Evolutionary conservation across 768 basidiomycete genomes (phyloP).

Genomic region (Obba rivulosa): DNA sequence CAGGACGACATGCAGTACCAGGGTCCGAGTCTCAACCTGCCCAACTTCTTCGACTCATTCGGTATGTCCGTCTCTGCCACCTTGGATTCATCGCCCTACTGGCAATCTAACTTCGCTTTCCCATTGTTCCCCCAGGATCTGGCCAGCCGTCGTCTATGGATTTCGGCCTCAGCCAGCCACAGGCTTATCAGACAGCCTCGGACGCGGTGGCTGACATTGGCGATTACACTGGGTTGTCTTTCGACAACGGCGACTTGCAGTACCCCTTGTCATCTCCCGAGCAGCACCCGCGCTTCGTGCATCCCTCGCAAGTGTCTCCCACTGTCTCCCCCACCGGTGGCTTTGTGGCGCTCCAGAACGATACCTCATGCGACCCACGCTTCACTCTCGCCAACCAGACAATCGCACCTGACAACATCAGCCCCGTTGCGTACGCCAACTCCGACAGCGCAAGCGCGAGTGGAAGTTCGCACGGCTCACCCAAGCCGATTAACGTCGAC

Average conservation of each 20-base stretch:
- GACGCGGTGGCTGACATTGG: slow-evolving; percentile 6
- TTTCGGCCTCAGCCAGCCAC: neutral
- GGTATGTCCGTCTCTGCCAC: neutral
- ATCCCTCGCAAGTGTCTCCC: slow-evolving; percentile 16
- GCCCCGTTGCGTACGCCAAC: neutral
- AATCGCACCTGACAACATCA: neutral
- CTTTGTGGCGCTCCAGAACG: slow-evolving; percentile 9
- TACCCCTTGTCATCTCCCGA: slow-evolving; percentile 5
- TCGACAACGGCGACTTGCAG: slow-evolving; percentile 1
- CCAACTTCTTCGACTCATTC: neutral
- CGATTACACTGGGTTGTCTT: slow-evolving; percentile 4
- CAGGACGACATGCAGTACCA: neutral
- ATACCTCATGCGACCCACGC: slow-evolving; percentile 14
- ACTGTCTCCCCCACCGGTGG: slow-evolving; percentile 11
- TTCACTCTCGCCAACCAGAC: slow-evolving; percentile 7
- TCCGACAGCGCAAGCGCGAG: slow-evolving; percentile 3
- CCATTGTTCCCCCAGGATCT: neutral
- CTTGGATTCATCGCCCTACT: neutral
- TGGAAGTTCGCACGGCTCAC: slow-evolving; percentile 9
- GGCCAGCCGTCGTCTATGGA: neutral
- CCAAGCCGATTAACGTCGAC: slow-evolving; percentile 1
- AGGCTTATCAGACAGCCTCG: neutral
- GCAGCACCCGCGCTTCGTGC: slow-evolving; percentile 13
- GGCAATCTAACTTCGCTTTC: neutral
- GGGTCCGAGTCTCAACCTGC: too few relatives aligned